phyloP scores from a whole-genome alignment of 202 grass and related monocot species.

The Schoenoplectus triqueter region DNA sequence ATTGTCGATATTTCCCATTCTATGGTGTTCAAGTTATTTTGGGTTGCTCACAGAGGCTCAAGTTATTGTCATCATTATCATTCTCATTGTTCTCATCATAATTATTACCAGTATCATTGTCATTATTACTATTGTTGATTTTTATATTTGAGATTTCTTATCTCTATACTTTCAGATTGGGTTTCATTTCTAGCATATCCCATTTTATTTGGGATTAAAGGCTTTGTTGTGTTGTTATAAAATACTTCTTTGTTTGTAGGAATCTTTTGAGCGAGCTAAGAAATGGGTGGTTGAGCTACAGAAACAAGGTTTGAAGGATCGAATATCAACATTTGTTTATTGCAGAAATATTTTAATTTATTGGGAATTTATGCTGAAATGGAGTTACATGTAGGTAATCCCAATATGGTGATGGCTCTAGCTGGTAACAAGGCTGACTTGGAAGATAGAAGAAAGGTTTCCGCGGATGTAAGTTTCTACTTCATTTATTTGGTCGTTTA shows the following conservation, averaged over 20 bases:
- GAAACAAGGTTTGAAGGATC: constrained; percentile 42
- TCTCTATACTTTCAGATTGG: too few relatives aligned
- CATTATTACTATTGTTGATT: too few relatives aligned
- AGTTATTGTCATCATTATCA: too few relatives aligned
- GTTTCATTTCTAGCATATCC: too few relatives aligned
- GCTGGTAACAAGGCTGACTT: constrained; percentile 97
- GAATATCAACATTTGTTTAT: not conserved
- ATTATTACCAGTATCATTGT: too few relatives aligned
- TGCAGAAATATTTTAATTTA: constrained; percentile 17
- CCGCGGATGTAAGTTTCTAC: constrained; percentile 56
- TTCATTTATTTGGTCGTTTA: constrained; percentile 27
- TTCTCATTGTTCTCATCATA: too few relatives aligned
- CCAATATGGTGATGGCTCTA: constrained; percentile 84
- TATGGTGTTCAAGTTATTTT: not conserved
- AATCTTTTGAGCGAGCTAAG: constrained; percentile 50
- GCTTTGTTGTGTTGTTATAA: not conserved
- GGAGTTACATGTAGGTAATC: constrained; percentile 58
- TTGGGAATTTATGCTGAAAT: constrained; percentile 19
- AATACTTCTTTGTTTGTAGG: constrained; percentile 34
- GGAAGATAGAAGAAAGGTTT: constrained; percentile 78
- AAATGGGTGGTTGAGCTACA: constrained; percentile 50
- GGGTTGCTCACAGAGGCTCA: too few relatives aligned
- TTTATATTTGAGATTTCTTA: too few relatives aligned
- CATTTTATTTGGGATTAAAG: too few relatives aligned
- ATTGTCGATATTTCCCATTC: not conserved